Evolutionary conservation across 2,329 filamentous ascomycete species (phyloP), one percentile per base, ranked within the genome.

Genomic region (Alternaria viburni): DNA sequence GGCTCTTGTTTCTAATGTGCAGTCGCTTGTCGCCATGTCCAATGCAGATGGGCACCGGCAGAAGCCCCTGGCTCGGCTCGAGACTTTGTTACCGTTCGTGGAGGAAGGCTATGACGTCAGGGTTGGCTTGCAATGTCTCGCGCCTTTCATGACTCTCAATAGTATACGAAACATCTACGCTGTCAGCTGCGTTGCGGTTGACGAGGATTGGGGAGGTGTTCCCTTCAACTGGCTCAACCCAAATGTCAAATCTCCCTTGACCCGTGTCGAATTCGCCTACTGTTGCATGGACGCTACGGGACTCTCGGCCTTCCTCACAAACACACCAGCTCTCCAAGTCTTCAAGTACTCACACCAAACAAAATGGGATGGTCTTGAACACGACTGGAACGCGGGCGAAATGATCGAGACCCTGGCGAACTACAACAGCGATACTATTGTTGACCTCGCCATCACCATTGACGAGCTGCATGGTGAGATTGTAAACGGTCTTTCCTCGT

Each of bases 271-370:
- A 54, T 61, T 79, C 9, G 75, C 71, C 2, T 70, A 68, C 36
- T 76, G 75, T 57, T 79, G 76, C 51, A 77, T 79, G 54, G 74
- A 79, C 55, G 67, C 72, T 0, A 64, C 68, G 2, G 77, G 70
- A 4, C 61, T 79, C 2, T 68, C 70, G 1, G 59, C 57, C 7
- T 62, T 79, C 0, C 28, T 78, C 5, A 56, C 65, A 1, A 69
- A 75, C 32, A 76, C 76, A 13, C 74, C 75, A 1, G 58, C 61
- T 10, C 64, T 79, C 1, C 62, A 66, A 1, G 61, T 71, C 3
- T 77, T 79, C 65, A 72, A 66, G 13, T 79, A 79, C 61, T 77
- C 75, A 2, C 77, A 79, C 30, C 71, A 78, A 54, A 74, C 73
- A 0, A 79, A 79, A 61, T 76, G 73, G 71, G 71, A 76, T 26